Evolutionary conservation across 257 asterid genomes (phyloP).

Genomic region (Nicotiana knightiana): DNA sequence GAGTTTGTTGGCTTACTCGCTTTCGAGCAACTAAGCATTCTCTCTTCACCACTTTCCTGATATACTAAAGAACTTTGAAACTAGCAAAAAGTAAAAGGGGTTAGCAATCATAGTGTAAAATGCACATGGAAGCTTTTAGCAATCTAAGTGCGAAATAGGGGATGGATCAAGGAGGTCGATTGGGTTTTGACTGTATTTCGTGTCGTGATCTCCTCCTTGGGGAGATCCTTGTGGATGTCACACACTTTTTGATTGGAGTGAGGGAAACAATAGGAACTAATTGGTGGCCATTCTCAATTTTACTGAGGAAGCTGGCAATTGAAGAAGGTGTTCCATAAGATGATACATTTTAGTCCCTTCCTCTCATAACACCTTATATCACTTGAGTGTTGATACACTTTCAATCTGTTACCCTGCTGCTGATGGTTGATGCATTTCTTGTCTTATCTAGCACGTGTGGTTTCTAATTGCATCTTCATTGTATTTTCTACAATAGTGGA

Average conservation of each 20-base stretch:
- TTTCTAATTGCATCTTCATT: neutral
- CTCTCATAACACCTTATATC: neutral
- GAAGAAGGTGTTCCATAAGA: neutral
- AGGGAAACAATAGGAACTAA: neutral
- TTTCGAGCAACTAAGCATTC: neutral
- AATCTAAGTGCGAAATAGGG: neutral
- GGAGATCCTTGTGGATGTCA: neutral
- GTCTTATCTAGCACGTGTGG: neutral
- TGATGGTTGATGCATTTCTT: neutral
- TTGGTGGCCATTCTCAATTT: neutral
- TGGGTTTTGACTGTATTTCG: neutral
- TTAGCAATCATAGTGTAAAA: neutral
- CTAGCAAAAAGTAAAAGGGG: neutral
- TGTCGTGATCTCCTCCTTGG: neutral
- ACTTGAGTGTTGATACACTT: neutral
- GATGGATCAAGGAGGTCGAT: neutral
- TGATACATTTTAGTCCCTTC: neutral
- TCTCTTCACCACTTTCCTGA: neutral
- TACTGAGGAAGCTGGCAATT: neutral
- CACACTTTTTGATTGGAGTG: conserved; percentile 6
- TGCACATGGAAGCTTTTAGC: neutral
- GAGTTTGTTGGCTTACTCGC: neutral
- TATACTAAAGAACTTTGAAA: neutral
- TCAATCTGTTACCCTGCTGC: neutral
- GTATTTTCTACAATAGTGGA: neutral